Conservation (phyloP, 139 green algal species). For the Penium margaritaceum region DNA sequence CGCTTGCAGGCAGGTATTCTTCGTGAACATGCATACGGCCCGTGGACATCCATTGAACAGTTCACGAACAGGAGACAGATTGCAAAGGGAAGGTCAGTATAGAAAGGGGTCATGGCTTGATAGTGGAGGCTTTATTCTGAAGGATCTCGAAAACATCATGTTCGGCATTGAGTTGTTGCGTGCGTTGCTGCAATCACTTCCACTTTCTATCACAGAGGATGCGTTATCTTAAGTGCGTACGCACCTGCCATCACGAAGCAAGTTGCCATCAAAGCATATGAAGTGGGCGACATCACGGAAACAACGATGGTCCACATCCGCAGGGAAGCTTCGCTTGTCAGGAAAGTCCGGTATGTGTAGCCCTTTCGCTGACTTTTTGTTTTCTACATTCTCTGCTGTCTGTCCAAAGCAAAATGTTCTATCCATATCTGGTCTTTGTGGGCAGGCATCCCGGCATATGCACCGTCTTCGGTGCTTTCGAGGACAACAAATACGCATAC, state of each 20-base stretch:
- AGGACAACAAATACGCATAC: slow-evolving; percentile 55
- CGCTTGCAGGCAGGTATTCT: no score
- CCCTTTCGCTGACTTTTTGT: no score
- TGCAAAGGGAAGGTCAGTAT: background rate
- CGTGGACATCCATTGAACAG: slow-evolving; percentile 8
- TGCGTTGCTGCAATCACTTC: no score
- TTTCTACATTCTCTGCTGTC: no score
- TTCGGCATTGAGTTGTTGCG: background rate
- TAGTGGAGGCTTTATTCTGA: background rate
- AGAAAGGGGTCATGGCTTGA: background rate
- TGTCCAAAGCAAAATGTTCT: no score
- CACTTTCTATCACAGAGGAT: no score
- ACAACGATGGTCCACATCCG: slow-evolving; percentile 2
- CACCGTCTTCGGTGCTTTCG: slow-evolving; percentile 17
- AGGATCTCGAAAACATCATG: background rate
- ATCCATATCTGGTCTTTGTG: background rate
- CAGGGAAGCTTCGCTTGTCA: slow-evolving; percentile 1
- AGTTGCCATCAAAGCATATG: slow-evolving; percentile 14
- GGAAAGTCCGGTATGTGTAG: background rate
- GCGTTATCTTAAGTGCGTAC: background rate
- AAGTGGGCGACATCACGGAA: background rate
- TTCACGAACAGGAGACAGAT: background rate
- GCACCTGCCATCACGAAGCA: background rate
- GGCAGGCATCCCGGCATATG: slow-evolving; percentile 16
- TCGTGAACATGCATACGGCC: slow-evolving; percentile 1